A percentile compares a stretch with the other conserved stretches of the same genome.
These are phyloP conservation scores for Actinomucor elegans DNA, from an alignment of 371 early-diverging fungal species.

Conservation along the genomic window DNA sequence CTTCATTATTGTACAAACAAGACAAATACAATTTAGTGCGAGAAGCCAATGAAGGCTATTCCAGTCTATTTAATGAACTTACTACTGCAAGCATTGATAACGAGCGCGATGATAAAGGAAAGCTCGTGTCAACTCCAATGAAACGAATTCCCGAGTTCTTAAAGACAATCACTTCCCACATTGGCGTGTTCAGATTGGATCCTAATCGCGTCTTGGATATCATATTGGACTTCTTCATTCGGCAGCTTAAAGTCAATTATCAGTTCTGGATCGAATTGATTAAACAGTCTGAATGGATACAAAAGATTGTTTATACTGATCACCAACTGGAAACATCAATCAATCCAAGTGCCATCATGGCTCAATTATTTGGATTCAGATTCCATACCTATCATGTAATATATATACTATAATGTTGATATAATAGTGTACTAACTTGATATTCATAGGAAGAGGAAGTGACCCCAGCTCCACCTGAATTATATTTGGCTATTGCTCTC, in stretches of 20 bases:
- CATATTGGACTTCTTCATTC: conserved; percentile 77
- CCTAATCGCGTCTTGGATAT: conserved; percentile 89
- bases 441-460: conserved; percentile 15
- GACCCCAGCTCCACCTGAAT: conserved; percentile 28
- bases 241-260: conserved; percentile 70
- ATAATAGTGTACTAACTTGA: background rate
- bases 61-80: conserved; percentile 75
- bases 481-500: conserved; percentile 41
- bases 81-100: conserved; percentile 40
- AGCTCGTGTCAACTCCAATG: conserved; percentile 28
- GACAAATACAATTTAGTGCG: conserved; percentile 87
- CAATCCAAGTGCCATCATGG: conserved; percentile 48
- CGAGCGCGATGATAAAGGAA: conserved; percentile 27
- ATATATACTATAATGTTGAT: background rate
- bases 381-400: conserved; percentile 64
- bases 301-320: conserved; percentile 11
- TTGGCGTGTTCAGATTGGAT: conserved; percentile 84
- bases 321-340: conserved; percentile 6
- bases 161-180: conserved; percentile 50
- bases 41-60: conserved; percentile 88
- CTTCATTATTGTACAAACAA: conserved; percentile 76
- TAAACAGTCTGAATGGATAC: conserved; percentile 70
- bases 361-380: conserved; percentile 88
- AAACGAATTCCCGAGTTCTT: conserved; percentile 40
- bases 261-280: conserved; percentile 80